These are phyloP conservation scores for Candida namnaoensis DNA, from an alignment of 805 yeast species.

Conservation along the genomic window DNA sequence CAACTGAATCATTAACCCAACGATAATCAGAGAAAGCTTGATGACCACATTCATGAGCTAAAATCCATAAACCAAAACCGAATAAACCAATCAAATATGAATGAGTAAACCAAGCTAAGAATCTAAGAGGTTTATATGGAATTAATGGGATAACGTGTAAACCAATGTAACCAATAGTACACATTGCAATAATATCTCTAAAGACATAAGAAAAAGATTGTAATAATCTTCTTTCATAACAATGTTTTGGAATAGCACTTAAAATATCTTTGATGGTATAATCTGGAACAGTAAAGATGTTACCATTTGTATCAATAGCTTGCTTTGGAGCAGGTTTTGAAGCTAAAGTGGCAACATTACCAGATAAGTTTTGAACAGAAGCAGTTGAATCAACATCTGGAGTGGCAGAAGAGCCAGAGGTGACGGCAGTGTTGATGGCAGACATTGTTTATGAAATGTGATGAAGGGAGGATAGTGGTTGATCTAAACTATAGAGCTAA, in stretches of 20 bases:
- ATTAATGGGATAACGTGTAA: slow-evolving; percentile 33
- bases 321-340: slow-evolving; percentile 11
- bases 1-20: slow-evolving; percentile 43
- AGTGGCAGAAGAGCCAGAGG: slow-evolving; percentile 2
- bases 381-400: too few species aligned
- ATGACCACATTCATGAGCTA: slow-evolving; percentile 62
- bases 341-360: slow-evolving; percentile 13
- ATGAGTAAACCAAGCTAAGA: slow-evolving; percentile 31
- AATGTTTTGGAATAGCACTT: slow-evolving; percentile 50
- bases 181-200: slow-evolving; percentile 42
- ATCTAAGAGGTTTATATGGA: slow-evolving; percentile 23
- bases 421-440: not conserved
- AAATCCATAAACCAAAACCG: slow-evolving; percentile 52
- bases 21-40: slow-evolving; percentile 50
- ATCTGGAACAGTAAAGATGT: slow-evolving; percentile 52
- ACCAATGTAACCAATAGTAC: slow-evolving; percentile 32
- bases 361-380: slow-evolving; percentile 6
- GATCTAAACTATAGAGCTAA: too few species aligned
- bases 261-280: slow-evolving; percentile 50
- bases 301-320: slow-evolving; percentile 44
- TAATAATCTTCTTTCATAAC: slow-evolving; percentile 44
- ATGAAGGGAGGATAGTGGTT: too few species aligned
- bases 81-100: slow-evolving; percentile 35
- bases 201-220: slow-evolving; percentile 43
- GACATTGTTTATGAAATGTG: not conserved